Percentiles rank a stretch among this genome's conserved stretches.
phyloP scores from a whole-genome alignment of 2,329 filamentous ascomycete species.

The Aspergillus hiratsukae region DNA sequence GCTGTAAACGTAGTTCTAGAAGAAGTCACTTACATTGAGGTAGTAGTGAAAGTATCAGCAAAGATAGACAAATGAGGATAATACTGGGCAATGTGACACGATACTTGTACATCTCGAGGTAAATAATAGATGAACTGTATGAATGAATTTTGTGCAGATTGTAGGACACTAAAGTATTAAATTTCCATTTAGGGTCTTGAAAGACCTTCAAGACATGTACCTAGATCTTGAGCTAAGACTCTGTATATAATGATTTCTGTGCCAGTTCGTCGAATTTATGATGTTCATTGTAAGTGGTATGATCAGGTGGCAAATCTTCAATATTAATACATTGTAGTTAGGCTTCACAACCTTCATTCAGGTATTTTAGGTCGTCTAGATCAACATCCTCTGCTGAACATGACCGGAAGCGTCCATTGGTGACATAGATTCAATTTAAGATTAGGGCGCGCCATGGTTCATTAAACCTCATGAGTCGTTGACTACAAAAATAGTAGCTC shows the following conservation, averaged over 20 bases:
- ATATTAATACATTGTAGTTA: background rate
- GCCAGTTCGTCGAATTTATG: no score
- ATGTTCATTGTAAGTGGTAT: background rate
- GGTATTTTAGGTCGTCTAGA: no score
- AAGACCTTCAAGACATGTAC: background rate
- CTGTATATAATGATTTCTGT: background rate
- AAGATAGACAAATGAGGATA: background rate
- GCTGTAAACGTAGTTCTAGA: no score
- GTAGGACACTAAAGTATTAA: no score
- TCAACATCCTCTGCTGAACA: background rate
- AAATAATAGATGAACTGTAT: background rate
- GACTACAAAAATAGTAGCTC: background rate
- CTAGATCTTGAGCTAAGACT: background rate
- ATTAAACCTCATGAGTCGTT: background rate
- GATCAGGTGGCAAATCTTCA: background rate
- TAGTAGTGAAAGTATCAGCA: background rate
- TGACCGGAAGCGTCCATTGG: no score
- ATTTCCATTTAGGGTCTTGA: background rate
- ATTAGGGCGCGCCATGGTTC: background rate
- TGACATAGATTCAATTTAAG: background rate
- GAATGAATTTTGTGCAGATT: background rate
- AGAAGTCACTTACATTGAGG: background rate
- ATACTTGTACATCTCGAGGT: background rate
- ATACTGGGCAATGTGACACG: background rate
- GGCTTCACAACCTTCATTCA: no score